These are phyloP conservation scores for Fraxinus sp. DNA, from an alignment of 305 asterid species.

Conservation along the genomic window DNA sequence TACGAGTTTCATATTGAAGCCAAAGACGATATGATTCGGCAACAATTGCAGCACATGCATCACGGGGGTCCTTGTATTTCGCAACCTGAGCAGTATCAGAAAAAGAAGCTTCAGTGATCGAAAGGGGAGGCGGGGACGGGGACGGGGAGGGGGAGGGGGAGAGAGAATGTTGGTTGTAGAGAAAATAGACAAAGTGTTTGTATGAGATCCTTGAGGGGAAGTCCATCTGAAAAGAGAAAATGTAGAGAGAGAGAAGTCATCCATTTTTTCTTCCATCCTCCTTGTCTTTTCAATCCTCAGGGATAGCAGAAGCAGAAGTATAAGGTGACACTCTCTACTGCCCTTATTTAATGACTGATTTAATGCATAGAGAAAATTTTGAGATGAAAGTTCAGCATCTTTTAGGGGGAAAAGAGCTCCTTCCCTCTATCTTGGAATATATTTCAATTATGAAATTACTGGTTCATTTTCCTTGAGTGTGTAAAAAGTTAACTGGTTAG, in stretches of 20 bases:
- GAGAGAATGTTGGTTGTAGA: not conserved
- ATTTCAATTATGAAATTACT: not conserved
- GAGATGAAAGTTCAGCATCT: not conserved
- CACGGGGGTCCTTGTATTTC: slow-evolving; percentile 84
- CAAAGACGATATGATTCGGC: slow-evolving; percentile 97
- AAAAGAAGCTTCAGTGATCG: slow-evolving; percentile 11
- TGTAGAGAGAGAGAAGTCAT: not conserved
- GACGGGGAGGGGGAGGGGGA: not conserved
- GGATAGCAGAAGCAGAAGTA: not conserved
- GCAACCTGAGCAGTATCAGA: slow-evolving; percentile 54
- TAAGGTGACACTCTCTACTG: not conserved
- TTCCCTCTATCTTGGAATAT: not conserved
- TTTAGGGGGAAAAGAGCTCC: not conserved
- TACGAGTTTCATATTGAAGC: slow-evolving; percentile 95
- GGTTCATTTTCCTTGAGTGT: not conserved
- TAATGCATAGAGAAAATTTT: not conserved
- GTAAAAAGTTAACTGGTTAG: not conserved
- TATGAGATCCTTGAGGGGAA: slow-evolving; percentile 2
- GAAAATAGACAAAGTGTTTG: not conserved
- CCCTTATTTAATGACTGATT: slow-evolving; percentile 1
- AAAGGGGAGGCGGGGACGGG: not conserved
- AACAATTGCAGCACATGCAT: slow-evolving; percentile 99
- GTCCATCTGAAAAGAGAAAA: slow-evolving; percentile 7
- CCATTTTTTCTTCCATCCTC: not conserved
- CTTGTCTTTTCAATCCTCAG: not conserved